Base-by-base conservation (phyloP, 2,329 filamentous ascomycete species). In the Helotiales sp. region DNA sequence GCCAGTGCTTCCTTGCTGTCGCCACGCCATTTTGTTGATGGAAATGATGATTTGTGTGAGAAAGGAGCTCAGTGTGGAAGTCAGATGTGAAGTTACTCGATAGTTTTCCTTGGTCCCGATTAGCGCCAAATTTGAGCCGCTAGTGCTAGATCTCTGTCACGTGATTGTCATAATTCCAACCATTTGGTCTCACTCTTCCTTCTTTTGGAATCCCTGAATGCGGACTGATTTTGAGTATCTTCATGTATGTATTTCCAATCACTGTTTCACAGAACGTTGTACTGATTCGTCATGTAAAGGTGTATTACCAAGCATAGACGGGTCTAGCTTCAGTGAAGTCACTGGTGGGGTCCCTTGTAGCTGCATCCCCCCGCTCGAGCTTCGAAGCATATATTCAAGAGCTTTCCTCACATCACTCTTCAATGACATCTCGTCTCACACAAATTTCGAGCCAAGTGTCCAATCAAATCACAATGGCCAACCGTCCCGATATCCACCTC, bases 1-100 rank as follows among this genome's bases (percentile, higher is more conserved):
- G 52, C 95, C 95, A 19, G 95, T 99, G 73, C 96, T 96, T 67
- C 95, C 95, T 74, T 87, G 85, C 58, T 77, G 84, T 79, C 84
- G 80, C 85, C 85, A 88, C 70, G 85, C 79, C 85, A 88, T 88
- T 5, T 64, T 78, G 69, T 61, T 19, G 42, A 38, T 47, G 52
- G n/a, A 52, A 52, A 38, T 30, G 44, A 52, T 44, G 30, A 52
- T 55, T 42, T 24, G 29, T 54, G 46, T n/a, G n/a, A n/a, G n/a
- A n/a, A n/a, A n/a, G n/a, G n/a, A n/a, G n/a, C n/a, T n/a, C n/a
- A n/a, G n/a, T n/a, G 44, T 44, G 33, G 36, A 44, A 22, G 34
- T 34, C 13, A 12, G 24, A 38, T 22, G 42, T 13, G 6, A n/a
- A 48, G 31, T 25, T 5, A 25, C 25, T 42, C 44, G 38, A 38